Evolutionary conservation across 2,329 filamentous ascomycete genomes (phyloP), one percentile per base, ranked within the genome.

Genomic region (Monosporascus ibericus): DNA sequence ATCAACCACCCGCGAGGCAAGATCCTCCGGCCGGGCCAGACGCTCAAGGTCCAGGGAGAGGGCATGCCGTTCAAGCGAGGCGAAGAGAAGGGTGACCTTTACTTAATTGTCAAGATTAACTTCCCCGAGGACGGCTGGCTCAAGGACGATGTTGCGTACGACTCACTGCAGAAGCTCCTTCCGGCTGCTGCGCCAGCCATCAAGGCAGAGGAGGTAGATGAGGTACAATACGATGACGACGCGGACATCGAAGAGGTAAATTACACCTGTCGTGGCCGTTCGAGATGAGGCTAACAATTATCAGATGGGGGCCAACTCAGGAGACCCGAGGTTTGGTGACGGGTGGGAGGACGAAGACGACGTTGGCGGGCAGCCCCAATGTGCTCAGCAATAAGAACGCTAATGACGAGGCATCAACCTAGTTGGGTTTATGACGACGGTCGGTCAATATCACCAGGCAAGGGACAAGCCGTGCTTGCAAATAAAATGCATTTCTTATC

Each of bases 1-100:
- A 77, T 99, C 47, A 80, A 85, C 51, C 86, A 94, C 59, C 83
- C 88, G 17, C 83, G 87, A 63, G 92, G 92, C 60, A 87, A 92
- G 68, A 79, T 97, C 49, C 73, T 99, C 37, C 83, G 85, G 25
- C 92, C 94, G 0, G 87, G 85, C 25, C 89, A 99, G 66, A 82
- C 92, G 7, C 78, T 99, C 62, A 96, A 91, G 75, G 76, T 99
- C 1, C 71, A 79, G 2, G 91, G 90, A 25, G 94, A 99, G 74
- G 94, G 94, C 55, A 99, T 99, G 94, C 94, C 94, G 2, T 71
- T 86, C 61, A 96, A 96, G 79, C 85, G 86, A 52, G 89, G 86
- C 57, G 94, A 99, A 39, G 66, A 75, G 5, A 90, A 84, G 67
- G 94, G 94, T 44, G 91, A 97, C 65, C 75, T 99, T 18, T 99